Base-by-base conservation (phyloP, 139 green algal species). In the Chlorella sp. region DNA sequence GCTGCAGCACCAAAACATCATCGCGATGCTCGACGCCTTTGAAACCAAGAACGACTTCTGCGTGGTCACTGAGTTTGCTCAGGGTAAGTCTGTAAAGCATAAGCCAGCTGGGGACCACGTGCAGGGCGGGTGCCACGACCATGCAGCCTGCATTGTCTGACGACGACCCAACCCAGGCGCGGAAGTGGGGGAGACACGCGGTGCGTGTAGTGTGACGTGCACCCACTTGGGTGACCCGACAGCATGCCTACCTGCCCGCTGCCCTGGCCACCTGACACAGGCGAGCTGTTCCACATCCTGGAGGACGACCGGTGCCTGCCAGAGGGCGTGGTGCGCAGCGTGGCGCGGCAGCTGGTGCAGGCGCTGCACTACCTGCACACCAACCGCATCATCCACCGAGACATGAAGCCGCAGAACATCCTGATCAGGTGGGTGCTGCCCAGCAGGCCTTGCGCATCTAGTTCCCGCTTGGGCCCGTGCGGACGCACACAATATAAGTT, bases 271-370 rank as follows among this genome's bases (percentile, higher is more conserved):
- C 28, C 24, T 36, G 36, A 16, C 78, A 69, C 87, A 95, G 96
- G 98, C 34, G 98, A 99, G 95, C 95, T 99, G 79, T 99, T 99
- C 91, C 96, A 99, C 89, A 97, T 99, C 61, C 92, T 99, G 88
- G 96, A 99, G 90, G 95, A 99, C 81, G 98, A 99, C 91, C 91
- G 96, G 89, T 93, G 69, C 26, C 93, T 99, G 42, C 95, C 95
- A 36, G 97, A 99, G 93, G 92, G 95, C 7, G 94, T 96, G 71
- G 97, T 99, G 83, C 93, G 94, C 73, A 82, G 83, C 80, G 97
- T 99, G 39, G 97, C 97, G 2, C 96, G 96, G 90, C 89, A 99
- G 95, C 95, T 99, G 82, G 97, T 99, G 42, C 86, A 82, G 3
- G 98, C 98, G 22, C 92, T 99, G 93, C 94, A 99, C 86, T 99